Conservation (phyloP, 108 stramenopile genomes). For the Nitzschia sp. region DNA sequence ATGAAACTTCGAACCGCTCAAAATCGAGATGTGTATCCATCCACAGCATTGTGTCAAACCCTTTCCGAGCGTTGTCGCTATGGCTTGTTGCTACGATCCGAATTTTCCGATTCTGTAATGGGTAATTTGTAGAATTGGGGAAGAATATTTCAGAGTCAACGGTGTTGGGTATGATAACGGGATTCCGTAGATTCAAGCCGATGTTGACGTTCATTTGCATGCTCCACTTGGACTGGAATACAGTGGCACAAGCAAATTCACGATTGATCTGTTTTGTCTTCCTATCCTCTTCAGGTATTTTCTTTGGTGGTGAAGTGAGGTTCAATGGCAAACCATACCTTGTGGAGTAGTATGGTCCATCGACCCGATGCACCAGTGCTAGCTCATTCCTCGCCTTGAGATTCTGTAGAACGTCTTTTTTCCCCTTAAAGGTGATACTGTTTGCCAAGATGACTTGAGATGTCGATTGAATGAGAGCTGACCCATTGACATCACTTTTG, state of each 20-base stretch:
- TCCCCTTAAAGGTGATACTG: constrained; percentile 23
- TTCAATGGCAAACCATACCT: constrained; percentile 12
- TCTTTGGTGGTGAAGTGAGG: not conserved
- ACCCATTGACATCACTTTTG: constrained; percentile 4
- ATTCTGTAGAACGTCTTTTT: constrained; percentile 1
- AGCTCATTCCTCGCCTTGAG: constrained; percentile 9
- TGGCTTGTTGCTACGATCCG: constrained; percentile 27
- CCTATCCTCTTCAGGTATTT: constrained; percentile 18
- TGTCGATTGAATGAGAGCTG: not conserved
- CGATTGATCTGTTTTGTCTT: constrained; percentile 16
- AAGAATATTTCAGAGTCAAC: constrained; percentile 11
- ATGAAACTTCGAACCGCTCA: constrained; percentile 12
- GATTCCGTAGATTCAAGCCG: constrained; percentile 21
- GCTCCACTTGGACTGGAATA: constrained; percentile 28
- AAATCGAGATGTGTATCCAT: constrained; percentile 12
- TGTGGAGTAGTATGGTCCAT: constrained; percentile 25
- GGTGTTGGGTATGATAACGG: constrained; percentile 26
- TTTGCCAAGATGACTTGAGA: constrained; percentile 24
- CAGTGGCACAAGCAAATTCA: constrained; percentile 16
- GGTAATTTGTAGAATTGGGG: not conserved
- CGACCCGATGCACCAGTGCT: constrained; percentile 20
- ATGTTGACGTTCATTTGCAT: constrained; percentile 21
- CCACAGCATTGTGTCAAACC: constrained; percentile 26
- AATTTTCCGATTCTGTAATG: constrained; percentile 12
- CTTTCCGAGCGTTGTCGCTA: constrained; percentile 20